Conservation (phyloP, 2,329 filamentous ascomycete genomes). For the Aspergillus tanneri region DNA sequence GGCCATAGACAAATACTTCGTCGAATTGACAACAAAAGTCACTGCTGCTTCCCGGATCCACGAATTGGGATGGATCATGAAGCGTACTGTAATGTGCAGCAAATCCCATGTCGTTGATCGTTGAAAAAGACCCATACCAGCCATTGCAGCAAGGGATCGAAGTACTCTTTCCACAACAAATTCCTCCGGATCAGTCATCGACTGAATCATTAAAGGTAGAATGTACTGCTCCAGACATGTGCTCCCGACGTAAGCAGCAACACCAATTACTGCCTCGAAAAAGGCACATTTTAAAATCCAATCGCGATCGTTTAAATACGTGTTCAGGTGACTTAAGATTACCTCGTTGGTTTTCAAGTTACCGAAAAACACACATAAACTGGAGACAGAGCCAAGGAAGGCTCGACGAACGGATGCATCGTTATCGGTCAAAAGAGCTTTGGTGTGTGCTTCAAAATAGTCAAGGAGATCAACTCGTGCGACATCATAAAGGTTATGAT, state of each 20-base stretch:
- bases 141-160: slow-evolving; percentile 83
- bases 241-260: slow-evolving; percentile 85
- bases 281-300: slow-evolving; percentile 97
- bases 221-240: slow-evolving; percentile 93
- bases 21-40: slow-evolving; percentile 76
- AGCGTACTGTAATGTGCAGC: slow-evolving; percentile 76
- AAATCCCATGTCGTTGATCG: slow-evolving; percentile 83
- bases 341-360: slow-evolving; percentile 91
- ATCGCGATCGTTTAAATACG: slow-evolving; percentile 92
- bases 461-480: slow-evolving; percentile 79
- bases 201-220: slow-evolving; percentile 91
- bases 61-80: slow-evolving; percentile 88
- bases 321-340: slow-evolving; percentile 93
- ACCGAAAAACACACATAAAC: slow-evolving; percentile 92
- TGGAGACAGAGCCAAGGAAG: slow-evolving; percentile 86
- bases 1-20: slow-evolving; percentile 71
- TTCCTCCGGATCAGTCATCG: slow-evolving; percentile 87
- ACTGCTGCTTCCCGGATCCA: slow-evolving; percentile 92
- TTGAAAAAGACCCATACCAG: slow-evolving; percentile 82
- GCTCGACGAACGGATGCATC: slow-evolving; percentile 85
- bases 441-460: slow-evolving; percentile 84
- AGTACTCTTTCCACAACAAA: slow-evolving; percentile 90
- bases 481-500: slow-evolving; percentile 82
- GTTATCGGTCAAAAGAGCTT: slow-evolving; percentile 80
- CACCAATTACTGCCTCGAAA: slow-evolving; percentile 91